phyloP scores from a whole-genome alignment of 1,139 yeast genomes.

The Diutina neorugosa region DNA sequence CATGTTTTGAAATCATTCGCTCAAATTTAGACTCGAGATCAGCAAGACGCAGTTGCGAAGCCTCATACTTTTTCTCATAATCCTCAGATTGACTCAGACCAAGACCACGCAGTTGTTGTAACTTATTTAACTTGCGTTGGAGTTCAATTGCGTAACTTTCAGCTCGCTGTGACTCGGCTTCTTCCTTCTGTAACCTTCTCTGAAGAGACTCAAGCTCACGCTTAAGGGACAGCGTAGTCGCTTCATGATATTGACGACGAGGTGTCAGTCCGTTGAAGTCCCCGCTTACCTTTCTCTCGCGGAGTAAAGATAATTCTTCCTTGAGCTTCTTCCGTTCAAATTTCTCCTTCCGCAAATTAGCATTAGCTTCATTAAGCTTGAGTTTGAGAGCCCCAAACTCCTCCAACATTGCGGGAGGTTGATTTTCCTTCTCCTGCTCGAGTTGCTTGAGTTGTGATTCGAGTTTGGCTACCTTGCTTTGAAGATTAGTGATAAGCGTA shows the following conservation, averaged over 20 bases:
- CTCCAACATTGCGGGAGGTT: slow-evolving; percentile 21
- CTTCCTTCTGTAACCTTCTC: slow-evolving; percentile 28
- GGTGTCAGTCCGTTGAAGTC: neutral
- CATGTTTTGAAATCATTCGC: neutral
- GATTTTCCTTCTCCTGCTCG: slow-evolving; percentile 25
- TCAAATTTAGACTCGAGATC: slow-evolving; percentile 1
- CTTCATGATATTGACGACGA: neutral
- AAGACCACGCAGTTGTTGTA: slow-evolving; percentile 30
- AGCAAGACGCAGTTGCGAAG: neutral
- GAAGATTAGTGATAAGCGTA: slow-evolving; percentile 16
- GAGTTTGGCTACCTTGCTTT: slow-evolving; percentile 14
- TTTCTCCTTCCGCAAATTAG: slow-evolving; percentile 36
- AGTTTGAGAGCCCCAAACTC: slow-evolving; percentile 40
- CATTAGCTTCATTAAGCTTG: slow-evolving; percentile 41
- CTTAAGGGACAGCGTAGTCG: neutral
- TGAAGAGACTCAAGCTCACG: slow-evolving; percentile 25
- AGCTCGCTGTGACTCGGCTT: slow-evolving; percentile 30
- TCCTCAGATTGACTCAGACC: slow-evolving; percentile 16
- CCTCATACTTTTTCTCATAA: slow-evolving; percentile 22
- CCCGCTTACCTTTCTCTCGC: neutral
- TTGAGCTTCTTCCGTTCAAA: slow-evolving; percentile 41
- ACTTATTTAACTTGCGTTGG: slow-evolving; percentile 32
- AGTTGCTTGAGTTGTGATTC: slow-evolving; percentile 10
- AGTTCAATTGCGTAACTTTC: slow-evolving; percentile 35
- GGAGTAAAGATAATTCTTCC: slow-evolving; percentile 45